Evolutionary conservation across 768 basidiomycete species (phyloP), one percentile per base, ranked within the genome.

Genomic region (Trametes meyenii): DNA sequence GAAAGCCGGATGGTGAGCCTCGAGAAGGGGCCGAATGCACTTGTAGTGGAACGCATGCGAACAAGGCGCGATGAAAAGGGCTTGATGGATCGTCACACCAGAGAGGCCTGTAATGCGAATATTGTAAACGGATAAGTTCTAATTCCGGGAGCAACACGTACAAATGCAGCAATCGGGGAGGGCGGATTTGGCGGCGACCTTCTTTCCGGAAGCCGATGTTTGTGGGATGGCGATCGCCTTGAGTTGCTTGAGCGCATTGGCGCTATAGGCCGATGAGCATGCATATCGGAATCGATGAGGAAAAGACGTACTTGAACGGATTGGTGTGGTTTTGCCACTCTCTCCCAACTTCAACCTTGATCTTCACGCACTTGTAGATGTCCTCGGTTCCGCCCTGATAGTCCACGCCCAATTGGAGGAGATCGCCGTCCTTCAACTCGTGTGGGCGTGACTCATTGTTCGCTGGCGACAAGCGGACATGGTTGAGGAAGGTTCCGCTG

Each of bases 331-430:
- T 78, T 73, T 97, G 94, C 96, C 95, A 98, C 73, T 95, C 95
- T 62, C 96, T 77, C 10, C 86, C 86, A 17, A 98, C 74, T 76
- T 99, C 96, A 52, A 98, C 80, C 66, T 92, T 83, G 72, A 99
- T 97, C 84, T 96, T 98, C 61, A 98, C 93, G 60, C 91, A 93
- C 77, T 97, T 90, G 75, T 96, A 98, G 54, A 96, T 94, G 74
- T 98, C 96, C 78, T 98, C 95, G 7, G 92, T 86, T 0, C 96
- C 96, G 6, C 96, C 96, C 74, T 98, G 96, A 75, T 97, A 99
- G 72, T 98, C 96, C 26, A 98, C 94, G 2, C 96, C 96, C 0
- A 98, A 85, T 75, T 98, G 96, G 19, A 98, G 76, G 29, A 98
- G 83, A 76, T 98, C 96, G 1, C 96, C 96, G 63, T 98, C 96